Evolutionary conservation across 331 rosid species (phyloP).

Genomic region (Malus hybrid): DNA sequence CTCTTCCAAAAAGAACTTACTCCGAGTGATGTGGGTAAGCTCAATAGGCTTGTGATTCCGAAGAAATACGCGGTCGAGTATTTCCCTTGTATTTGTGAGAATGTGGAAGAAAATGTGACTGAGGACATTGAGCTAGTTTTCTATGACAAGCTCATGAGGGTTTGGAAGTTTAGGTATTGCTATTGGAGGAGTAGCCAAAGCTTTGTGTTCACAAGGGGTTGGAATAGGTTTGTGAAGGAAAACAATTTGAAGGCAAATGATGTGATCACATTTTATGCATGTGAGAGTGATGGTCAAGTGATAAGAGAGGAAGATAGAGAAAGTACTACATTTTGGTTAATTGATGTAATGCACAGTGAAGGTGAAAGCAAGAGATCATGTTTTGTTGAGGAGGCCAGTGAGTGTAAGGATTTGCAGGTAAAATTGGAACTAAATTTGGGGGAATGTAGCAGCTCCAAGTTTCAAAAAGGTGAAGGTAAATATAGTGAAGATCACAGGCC

Average conservation of each 20-base stretch:
- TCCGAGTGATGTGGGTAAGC: slow-evolving; percentile 53
- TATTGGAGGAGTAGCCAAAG: slow-evolving; percentile 57
- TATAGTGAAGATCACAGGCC: slow-evolving; percentile 6
- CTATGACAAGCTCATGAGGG: slow-evolving; percentile 35
- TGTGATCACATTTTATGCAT: slow-evolving; percentile 35
- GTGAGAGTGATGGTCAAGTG: slow-evolving; percentile 27
- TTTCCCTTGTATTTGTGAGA: slow-evolving; percentile 30
- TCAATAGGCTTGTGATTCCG: slow-evolving; percentile 46
- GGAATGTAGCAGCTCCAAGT: slow-evolving; percentile 1
- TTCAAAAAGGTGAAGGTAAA: not conserved
- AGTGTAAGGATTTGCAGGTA: not conserved
- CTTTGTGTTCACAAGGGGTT: slow-evolving; percentile 53
- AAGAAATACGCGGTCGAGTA: slow-evolving; percentile 37
- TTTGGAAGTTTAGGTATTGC: slow-evolving; percentile 46
- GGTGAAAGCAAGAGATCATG: slow-evolving; percentile 9
- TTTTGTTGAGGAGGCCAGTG: slow-evolving; percentile 2
- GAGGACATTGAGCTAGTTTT: slow-evolving; percentile 33
- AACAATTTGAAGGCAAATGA: slow-evolving; percentile 31
- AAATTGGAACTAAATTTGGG: slow-evolving; percentile 13
- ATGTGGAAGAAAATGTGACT: slow-evolving; percentile 20
- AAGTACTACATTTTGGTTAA: slow-evolving; percentile 30
- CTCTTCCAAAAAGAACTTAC: slow-evolving; percentile 47
- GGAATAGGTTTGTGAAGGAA: slow-evolving; percentile 53
- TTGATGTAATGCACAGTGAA: slow-evolving; percentile 45
- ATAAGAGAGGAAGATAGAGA: slow-evolving; percentile 6